Conservation (phyloP, 441 rosid species). For the Populus hybrid region DNA sequence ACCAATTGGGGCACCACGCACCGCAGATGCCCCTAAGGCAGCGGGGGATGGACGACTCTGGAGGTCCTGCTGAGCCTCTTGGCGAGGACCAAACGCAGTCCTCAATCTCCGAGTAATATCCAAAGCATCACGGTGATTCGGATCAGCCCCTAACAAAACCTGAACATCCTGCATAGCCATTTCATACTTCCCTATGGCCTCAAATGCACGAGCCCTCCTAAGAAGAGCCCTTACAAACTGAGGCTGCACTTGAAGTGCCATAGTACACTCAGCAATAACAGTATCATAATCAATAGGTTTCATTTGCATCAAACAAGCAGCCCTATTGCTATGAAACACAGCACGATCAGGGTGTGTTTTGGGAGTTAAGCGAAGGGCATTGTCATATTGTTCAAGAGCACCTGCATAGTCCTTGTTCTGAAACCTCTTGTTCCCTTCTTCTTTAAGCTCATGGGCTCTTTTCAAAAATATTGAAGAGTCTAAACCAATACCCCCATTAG, state of each 20-base stretch:
- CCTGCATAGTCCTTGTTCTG: conserved; percentile 67
- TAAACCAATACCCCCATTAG: conserved; percentile 59
- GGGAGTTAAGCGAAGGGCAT: conserved; percentile 66
- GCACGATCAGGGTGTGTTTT: conserved; percentile 80
- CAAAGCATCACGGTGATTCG: conserved; percentile 68
- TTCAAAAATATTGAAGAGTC: conserved; percentile 68
- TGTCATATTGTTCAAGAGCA: conserved; percentile 76
- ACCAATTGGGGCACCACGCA: conserved; percentile 78
- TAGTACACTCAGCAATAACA: conserved; percentile 72
- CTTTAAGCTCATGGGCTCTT: conserved; percentile 92
- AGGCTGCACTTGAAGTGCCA: conserved; percentile 87
- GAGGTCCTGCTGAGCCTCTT: conserved; percentile 74
- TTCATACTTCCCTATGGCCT: conserved; percentile 73
- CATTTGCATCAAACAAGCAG: conserved; percentile 98
- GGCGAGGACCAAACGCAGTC: conserved; percentile 60
- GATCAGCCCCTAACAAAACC: conserved; percentile 60
- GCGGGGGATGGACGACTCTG: conserved; percentile 94
- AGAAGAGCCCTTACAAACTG: conserved; percentile 66
- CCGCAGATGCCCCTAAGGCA: conserved; percentile 95
- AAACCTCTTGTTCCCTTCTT: conserved; percentile 88
- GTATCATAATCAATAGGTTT: conserved; percentile 82
- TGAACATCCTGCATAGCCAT: conserved; percentile 83
- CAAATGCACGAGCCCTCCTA: conserved; percentile 82
- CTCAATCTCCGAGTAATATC: conserved; percentile 62
- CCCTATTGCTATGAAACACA: conserved; percentile 83